Evolutionary conservation across 176 grass and related monocot species (phyloP).

Genomic region (Guadua angustifolia): DNA sequence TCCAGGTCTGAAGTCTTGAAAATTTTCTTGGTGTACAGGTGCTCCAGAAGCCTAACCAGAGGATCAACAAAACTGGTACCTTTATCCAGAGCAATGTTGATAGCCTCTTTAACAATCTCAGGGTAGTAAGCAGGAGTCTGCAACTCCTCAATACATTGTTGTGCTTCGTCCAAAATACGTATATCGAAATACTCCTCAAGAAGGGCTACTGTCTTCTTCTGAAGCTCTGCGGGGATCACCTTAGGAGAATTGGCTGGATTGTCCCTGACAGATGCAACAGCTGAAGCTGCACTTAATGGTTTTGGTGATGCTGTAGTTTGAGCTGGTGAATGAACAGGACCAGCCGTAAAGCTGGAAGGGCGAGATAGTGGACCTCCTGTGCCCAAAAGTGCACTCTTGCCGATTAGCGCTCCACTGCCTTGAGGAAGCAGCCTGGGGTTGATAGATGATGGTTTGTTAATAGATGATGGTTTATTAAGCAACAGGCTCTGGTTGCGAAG

Average conservation of each 20-base stretch:
- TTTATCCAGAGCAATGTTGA: slow-evolving; percentile 84
- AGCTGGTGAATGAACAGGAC: slow-evolving; percentile 28
- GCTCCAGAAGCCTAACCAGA: slow-evolving; percentile 68
- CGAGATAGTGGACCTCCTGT: slow-evolving; percentile 43
- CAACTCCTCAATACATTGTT: slow-evolving; percentile 93
- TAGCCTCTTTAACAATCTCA: slow-evolving; percentile 92
- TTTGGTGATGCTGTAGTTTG: slow-evolving; percentile 54
- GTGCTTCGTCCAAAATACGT: slow-evolving; percentile 83
- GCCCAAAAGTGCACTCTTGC: slow-evolving; percentile 79
- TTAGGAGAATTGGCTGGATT: slow-evolving; percentile 55
- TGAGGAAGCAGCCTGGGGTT: slow-evolving; percentile 82
- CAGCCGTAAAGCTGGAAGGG: slow-evolving; percentile 42
- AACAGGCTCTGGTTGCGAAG: slow-evolving; percentile 46
- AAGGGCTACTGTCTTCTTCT: slow-evolving; percentile 87
- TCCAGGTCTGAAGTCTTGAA: slow-evolving; percentile 67
- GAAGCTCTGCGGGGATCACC: slow-evolving; percentile 51
- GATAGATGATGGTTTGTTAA: slow-evolving; percentile 52
- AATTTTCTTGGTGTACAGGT: slow-evolving; percentile 67
- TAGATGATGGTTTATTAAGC: slow-evolving; percentile 49
- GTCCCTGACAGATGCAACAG: slow-evolving; percentile 35
- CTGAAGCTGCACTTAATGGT: slow-evolving; percentile 46
- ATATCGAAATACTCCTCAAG: slow-evolving; percentile 92
- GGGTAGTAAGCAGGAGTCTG: slow-evolving; percentile 69
- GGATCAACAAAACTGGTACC: slow-evolving; percentile 68
- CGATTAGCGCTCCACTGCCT: slow-evolving; percentile 65